Evolutionary conservation across 2,329 filamentous ascomycete genomes (phyloP).

Genomic region (Arthrobotrys iridis): DNA sequence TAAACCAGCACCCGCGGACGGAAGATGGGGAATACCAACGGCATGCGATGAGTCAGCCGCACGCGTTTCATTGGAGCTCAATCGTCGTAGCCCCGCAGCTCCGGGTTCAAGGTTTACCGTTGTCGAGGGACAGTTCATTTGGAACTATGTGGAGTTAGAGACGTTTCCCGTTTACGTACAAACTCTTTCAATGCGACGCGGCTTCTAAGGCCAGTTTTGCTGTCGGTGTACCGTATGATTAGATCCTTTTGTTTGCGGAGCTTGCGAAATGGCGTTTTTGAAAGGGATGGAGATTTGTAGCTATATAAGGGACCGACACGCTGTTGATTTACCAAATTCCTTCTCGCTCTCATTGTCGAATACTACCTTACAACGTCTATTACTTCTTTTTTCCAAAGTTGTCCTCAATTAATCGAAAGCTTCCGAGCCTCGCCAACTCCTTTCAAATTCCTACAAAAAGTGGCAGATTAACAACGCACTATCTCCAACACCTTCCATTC

Average conservation of each 20-base stretch:
- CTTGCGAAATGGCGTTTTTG: constrained; percentile 3
- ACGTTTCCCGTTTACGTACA: constrained; percentile 15
- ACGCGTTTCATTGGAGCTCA: not conserved
- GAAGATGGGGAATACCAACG: not conserved
- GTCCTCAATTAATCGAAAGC: not conserved
- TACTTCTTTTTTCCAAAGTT: not conserved
- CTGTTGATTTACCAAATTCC: not conserved
- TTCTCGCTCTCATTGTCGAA: not conserved
- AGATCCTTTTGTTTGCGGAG: not conserved
- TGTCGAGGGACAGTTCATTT: constrained; percentile 5
- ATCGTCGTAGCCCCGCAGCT: constrained; percentile 6
- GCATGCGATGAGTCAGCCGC: constrained; percentile 32
- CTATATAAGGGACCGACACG: constrained; percentile 2
- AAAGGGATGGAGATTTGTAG: not conserved
- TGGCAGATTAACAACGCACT: not conserved
- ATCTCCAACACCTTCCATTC: constrained; percentile 4
- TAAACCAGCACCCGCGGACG: not conserved
- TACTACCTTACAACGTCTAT: not conserved
- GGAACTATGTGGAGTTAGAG: constrained; percentile 10
- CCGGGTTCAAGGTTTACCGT: constrained; percentile 19
- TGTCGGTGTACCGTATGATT: not conserved
- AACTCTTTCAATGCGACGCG: constrained; percentile 2
- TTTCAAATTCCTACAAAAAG: not conserved
- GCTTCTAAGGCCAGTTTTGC: not conserved
- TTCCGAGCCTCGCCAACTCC: not conserved